Conservation (phyloP, 169 alveolate genomes). For the Toxoplasma gondii region DNA sequence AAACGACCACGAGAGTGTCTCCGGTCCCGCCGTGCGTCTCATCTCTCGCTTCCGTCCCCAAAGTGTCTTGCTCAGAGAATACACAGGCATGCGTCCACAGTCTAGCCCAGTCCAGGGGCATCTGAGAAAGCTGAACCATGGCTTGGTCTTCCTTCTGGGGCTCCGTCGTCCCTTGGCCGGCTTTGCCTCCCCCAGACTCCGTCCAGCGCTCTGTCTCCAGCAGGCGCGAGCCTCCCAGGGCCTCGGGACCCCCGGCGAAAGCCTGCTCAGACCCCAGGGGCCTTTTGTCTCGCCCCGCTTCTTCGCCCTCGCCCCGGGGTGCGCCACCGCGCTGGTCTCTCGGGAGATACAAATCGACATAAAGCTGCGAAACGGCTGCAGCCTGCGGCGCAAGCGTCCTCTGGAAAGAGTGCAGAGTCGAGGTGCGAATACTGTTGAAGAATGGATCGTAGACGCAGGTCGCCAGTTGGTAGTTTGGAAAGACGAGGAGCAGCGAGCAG, state of each 20-base stretch:
- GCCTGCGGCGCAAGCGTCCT: not conserved
- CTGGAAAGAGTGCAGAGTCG: conserved; percentile 1
- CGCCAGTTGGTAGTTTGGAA: not conserved
- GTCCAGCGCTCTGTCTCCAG: not conserved
- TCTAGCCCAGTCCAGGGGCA: conserved; percentile 37
- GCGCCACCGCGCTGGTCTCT: not conserved
- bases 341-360: conserved; percentile 10
- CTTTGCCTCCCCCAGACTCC: not conserved
- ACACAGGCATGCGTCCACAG: conserved; percentile 37
- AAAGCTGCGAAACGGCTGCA: not conserved
- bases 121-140: not conserved
- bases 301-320: not conserved
- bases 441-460: not conserved
- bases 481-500: conserved; percentile 2
- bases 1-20: not conserved
- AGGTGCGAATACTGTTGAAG: not conserved
- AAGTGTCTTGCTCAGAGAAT: not conserved
- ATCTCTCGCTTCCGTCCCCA: not conserved
- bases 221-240: not conserved
- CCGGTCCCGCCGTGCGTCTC: not conserved
- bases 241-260: not conserved
- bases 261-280: not conserved
- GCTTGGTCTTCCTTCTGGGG: not conserved
- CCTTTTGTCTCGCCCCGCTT: not conserved
- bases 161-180: not conserved